Evolutionary conservation across 371 early-diverging fungal genomes (phyloP).

Genomic region (Mucor velutinosus): DNA sequence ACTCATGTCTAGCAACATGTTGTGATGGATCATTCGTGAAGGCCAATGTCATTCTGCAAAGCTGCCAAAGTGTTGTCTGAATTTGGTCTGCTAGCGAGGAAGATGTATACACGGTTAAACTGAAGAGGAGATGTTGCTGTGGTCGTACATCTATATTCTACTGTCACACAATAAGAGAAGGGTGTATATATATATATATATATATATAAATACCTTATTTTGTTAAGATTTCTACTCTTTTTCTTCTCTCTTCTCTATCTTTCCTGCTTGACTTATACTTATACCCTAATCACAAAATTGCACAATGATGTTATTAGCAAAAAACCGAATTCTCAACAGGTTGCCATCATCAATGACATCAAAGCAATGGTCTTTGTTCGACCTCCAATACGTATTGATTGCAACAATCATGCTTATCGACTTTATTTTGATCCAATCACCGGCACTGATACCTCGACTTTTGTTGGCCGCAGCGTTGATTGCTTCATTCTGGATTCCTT

Average conservation of each 20-base stretch:
- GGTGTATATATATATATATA: no score
- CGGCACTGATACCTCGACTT: conserved; percentile 15
- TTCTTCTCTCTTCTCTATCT: background rate
- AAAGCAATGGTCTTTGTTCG: conserved; percentile 15
- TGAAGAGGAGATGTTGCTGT: background rate
- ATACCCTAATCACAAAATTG: background rate
- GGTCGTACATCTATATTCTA: conserved; percentile 2
- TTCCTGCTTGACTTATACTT: background rate
- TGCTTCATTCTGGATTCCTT: conserved; percentile 35
- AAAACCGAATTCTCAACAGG: background rate
- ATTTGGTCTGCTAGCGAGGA: background rate
- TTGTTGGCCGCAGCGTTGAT: conserved; percentile 14
- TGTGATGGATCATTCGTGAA: background rate
- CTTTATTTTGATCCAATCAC: conserved; percentile 31
- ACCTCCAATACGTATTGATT: conserved; percentile 27
- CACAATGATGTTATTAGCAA: background rate
- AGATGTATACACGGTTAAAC: background rate
- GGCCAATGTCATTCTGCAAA: background rate
- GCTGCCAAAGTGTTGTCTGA: background rate
- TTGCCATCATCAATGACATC: background rate
- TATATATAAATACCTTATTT: background rate
- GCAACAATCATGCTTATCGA: conserved; percentile 21
- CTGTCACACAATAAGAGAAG: conserved; percentile 2
- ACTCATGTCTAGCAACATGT: background rate
- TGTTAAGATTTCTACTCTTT: background rate